Percentiles rank a stretch among this genome's conserved stretches.
phyloP scores from a whole-genome alignment of 345 rosid species.

The Mercurialis annua region DNA sequence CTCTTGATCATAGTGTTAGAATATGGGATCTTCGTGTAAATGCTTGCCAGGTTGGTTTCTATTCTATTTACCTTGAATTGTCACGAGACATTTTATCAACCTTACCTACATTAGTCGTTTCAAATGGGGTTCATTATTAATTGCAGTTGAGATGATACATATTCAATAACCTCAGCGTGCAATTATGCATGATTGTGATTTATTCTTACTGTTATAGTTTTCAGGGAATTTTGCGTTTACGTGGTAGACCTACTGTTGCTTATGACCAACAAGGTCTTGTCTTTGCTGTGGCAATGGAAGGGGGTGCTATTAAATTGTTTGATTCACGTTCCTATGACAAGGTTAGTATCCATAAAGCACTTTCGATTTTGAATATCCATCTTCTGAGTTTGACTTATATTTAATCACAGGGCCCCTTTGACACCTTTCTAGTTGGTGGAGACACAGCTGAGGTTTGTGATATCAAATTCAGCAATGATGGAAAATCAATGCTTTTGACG shows the following conservation, averaged over 20 bases:
- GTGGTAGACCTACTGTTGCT: slow-evolving; percentile 97
- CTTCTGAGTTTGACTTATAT: slow-evolving; percentile 21
- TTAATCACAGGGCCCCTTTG: slow-evolving; percentile 79
- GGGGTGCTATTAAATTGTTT: slow-evolving; percentile 92
- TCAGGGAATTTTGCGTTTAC: slow-evolving; percentile 84
- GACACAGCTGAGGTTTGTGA: slow-evolving; percentile 94
- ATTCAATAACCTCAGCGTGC: background rate
- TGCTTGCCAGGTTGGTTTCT: slow-evolving; percentile 88
- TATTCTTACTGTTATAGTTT: slow-evolving; percentile 56
- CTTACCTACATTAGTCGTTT: background rate
- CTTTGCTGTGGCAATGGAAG: slow-evolving; percentile 99
- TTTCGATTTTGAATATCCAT: background rate
- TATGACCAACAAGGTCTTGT: slow-evolving; percentile 98
- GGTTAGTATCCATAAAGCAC: slow-evolving; percentile 37
- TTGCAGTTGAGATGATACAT: background rate
- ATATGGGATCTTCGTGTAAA: slow-evolving; percentile 99
- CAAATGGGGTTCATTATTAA: background rate
- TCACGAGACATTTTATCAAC: background rate
- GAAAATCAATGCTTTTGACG: slow-evolving; percentile 92
- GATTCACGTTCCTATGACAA: slow-evolving; percentile 94
- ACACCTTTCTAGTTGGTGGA: slow-evolving; percentile 95
- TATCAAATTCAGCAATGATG: slow-evolving; percentile 96
- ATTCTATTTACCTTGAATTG: background rate
- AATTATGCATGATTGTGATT: slow-evolving; percentile 33
- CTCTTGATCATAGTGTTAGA: slow-evolving; percentile 86